Conservation (phyloP, 331 rosid species). For the Cydonia oblonga region DNA sequence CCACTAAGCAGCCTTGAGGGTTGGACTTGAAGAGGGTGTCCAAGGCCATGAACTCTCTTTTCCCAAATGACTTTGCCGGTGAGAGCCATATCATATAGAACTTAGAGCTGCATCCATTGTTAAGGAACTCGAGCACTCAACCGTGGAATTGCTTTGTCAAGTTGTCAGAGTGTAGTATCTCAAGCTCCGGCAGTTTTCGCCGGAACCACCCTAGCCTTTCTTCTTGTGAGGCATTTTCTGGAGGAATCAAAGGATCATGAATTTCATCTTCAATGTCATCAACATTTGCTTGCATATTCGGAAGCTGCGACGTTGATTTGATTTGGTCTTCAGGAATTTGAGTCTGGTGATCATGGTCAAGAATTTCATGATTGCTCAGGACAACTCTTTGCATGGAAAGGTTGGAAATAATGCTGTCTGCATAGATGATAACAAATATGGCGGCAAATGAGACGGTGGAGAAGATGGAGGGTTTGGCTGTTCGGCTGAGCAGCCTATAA, state of each 20-base stretch:
- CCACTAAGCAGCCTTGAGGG: constrained; percentile 8
- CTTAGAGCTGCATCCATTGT: neutral
- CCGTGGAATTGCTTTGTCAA: constrained; percentile 9
- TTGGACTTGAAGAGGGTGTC: constrained; percentile 18
- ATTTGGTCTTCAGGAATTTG: neutral
- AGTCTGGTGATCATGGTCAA: neutral
- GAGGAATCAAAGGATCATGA: constrained; percentile 5
- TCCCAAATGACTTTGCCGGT: constrained; percentile 1
- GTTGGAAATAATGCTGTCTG: constrained; percentile 1
- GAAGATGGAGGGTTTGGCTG: neutral
- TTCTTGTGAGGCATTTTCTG: neutral
- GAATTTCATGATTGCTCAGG: neutral
- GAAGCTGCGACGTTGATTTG: neutral
- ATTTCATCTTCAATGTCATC: neutral
- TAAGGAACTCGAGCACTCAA: constrained; percentile 8
- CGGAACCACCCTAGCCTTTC: constrained; percentile 14
- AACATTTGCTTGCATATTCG: neutral
- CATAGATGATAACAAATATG: constrained; percentile 10
- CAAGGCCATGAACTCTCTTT: neutral
- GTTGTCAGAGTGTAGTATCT: neutral
- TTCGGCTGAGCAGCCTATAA: neutral
- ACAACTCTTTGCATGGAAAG: neutral
- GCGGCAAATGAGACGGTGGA: neutral
- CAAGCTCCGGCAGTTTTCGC: constrained; percentile 5
- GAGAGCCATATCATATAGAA: constrained; percentile 13